A percentile compares a stretch with the other conserved stretches of the same genome.
Conservation (phyloP, 2,329 filamentous ascomycete species). For the Aspergillus pseudonomiae region DNA sequence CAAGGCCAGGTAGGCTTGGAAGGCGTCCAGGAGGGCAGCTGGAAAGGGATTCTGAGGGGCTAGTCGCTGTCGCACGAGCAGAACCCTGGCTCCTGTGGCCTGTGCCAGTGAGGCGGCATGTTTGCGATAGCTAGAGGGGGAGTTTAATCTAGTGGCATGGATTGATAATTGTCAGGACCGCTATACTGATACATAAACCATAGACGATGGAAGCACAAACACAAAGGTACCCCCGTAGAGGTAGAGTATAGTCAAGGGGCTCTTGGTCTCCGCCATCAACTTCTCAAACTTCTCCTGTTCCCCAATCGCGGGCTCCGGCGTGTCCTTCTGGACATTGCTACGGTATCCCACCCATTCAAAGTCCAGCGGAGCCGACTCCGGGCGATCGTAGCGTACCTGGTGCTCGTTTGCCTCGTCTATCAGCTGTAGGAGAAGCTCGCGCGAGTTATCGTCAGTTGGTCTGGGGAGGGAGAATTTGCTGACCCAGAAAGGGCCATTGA, state of each 20-base stretch:
- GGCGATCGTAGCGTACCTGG: background rate
- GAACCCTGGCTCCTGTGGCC: constrained; percentile 1
- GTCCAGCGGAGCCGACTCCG: background rate
- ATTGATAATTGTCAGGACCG: background rate
- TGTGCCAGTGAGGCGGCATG: background rate
- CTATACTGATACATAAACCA: no score
- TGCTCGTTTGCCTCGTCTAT: background rate
- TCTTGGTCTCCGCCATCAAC: background rate
- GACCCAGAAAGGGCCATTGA: background rate
- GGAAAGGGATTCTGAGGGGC: constrained; percentile 14
- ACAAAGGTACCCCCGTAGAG: background rate
- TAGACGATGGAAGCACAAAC: background rate
- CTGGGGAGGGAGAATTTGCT: background rate
- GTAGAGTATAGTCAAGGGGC: background rate
- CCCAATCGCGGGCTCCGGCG: background rate
- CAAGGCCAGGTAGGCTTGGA: constrained; percentile 9
- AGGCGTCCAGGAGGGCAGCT: constrained; percentile 10
- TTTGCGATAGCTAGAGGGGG: background rate
- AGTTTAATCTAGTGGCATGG: background rate
- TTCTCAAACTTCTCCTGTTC: background rate
- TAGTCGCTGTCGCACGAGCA: constrained; percentile 10
- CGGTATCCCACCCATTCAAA: background rate
- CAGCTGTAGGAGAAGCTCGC: background rate
- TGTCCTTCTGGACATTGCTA: background rate
- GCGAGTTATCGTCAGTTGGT: background rate